Percentiles rank a stretch among this genome's conserved stretches.
Conservation (phyloP, 1,284 basidiomycete genomes). For the Rhodotorula sp. region DNA sequence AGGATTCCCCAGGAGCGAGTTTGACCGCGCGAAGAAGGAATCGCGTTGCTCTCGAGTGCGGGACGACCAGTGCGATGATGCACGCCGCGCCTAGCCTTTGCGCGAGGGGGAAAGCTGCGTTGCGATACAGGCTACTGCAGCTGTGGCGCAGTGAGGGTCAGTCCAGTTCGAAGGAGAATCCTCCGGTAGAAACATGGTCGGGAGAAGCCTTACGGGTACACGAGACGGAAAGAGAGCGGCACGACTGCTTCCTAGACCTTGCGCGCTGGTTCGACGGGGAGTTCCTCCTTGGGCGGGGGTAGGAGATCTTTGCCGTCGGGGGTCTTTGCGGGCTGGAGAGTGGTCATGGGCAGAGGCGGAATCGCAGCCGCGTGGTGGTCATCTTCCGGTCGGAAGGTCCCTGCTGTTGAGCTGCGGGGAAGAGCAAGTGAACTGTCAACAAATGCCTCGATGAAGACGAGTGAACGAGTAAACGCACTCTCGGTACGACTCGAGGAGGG, state of each 20-base stretch:
- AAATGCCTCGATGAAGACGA: neutral
- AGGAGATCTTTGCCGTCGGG: conserved; percentile 26
- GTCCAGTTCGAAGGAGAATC: too few species aligned
- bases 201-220: too few species aligned
- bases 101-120: too few species aligned
- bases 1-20: too few species aligned
- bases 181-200: neutral
- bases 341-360: conserved; percentile 31
- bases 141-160: too few species aligned
- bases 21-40: too few species aligned
- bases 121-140: too few species aligned
- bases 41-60: too few species aligned
- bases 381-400: conserved; percentile 36
- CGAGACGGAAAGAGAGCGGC: neutral
- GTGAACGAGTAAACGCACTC: neutral
- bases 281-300: conserved; percentile 11
- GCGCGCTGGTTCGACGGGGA: neutral
- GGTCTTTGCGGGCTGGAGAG: conserved; percentile 26
- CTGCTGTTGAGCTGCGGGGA: conserved; percentile 27
- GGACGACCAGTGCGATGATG: too few species aligned
- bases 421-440: neutral
- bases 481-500: conserved; percentile 33
- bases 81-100: too few species aligned
- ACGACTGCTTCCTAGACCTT: neutral
- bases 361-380: conserved; percentile 38